These are phyloP conservation scores for Corymbia maculata DNA, from an alignment of 345 rosid genomes.

Conservation along the genomic window DNA sequence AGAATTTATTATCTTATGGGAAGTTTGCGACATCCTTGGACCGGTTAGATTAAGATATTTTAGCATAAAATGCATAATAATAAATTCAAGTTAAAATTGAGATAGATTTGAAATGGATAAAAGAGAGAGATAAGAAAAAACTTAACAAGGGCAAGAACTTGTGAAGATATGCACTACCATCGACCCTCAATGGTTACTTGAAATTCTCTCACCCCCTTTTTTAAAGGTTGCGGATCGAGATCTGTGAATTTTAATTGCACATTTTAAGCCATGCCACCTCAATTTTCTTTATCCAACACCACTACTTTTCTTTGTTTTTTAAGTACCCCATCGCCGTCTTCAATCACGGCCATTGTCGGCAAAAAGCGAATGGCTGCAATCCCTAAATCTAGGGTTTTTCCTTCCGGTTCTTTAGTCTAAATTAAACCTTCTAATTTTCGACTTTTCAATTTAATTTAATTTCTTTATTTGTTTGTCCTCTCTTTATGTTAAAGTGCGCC, in stretches of 20 bases:
- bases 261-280: neutral
- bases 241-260: neutral
- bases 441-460: neutral
- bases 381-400: neutral
- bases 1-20: neutral
- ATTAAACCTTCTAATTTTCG: neutral
- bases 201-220: neutral
- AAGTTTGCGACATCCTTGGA: neutral
- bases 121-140: neutral
- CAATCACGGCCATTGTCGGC: neutral
- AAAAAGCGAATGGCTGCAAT: neutral
- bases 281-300: neutral
- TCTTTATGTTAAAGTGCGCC: neutral
- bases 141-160: neutral
- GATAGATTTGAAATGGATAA: neutral
- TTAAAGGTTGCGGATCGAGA: neutral
- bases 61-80: neutral
- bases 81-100: neutral
- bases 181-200: neutral
- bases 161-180: neutral
- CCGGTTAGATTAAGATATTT: neutral
- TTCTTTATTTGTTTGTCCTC: neutral
- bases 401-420: neutral
- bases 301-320: neutral
- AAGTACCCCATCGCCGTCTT: neutral